phyloP scores from a whole-genome alignment of 2,329 filamentous ascomycete species.

The Aspergillus chevalieri region DNA sequence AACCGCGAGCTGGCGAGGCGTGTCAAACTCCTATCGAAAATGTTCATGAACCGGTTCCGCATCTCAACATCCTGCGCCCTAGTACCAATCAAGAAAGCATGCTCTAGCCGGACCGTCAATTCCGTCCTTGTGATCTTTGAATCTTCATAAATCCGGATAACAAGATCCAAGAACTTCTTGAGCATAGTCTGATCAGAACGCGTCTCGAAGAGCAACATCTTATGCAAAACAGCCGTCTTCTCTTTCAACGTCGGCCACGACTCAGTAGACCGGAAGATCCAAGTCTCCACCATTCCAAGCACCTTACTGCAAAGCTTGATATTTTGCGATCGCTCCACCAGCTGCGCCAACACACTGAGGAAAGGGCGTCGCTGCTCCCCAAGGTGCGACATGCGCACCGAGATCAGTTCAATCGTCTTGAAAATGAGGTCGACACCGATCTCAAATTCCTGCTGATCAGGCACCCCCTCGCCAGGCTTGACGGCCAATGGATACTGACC shows the following conservation, averaged over 20 bases:
- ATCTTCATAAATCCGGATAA: constrained; percentile 97
- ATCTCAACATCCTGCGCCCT: constrained; percentile 90
- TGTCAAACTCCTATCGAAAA: constrained; percentile 93
- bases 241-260: constrained; percentile 97
- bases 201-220: constrained; percentile 95
- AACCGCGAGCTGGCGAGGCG: constrained; percentile 83
- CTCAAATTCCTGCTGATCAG: constrained; percentile 72
- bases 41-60: constrained; percentile 92
- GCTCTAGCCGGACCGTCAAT: constrained; percentile 92
- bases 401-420: constrained; percentile 89
- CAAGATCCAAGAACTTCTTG: constrained; percentile 87
- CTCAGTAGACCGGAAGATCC: constrained; percentile 93
- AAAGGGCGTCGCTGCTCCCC: constrained; percentile 89
- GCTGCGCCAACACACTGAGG: constrained; percentile 84
- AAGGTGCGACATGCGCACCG: constrained; percentile 83
- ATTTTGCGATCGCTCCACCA: constrained; percentile 92
- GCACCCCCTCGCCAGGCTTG: constrained; percentile 35
- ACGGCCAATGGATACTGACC: constrained; percentile 31
- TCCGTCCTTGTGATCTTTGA: constrained; percentile 92
- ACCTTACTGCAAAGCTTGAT: constrained; percentile 85
- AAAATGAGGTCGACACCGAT: constrained; percentile 88
- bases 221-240: constrained; percentile 97
- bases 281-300: constrained; percentile 83
- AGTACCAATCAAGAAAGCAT: constrained; percentile 94
- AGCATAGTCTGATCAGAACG: constrained; percentile 76